Evolutionary conservation across 345 rosid species (phyloP).

Genomic region (Cardamine chenopodiifolia): DNA sequence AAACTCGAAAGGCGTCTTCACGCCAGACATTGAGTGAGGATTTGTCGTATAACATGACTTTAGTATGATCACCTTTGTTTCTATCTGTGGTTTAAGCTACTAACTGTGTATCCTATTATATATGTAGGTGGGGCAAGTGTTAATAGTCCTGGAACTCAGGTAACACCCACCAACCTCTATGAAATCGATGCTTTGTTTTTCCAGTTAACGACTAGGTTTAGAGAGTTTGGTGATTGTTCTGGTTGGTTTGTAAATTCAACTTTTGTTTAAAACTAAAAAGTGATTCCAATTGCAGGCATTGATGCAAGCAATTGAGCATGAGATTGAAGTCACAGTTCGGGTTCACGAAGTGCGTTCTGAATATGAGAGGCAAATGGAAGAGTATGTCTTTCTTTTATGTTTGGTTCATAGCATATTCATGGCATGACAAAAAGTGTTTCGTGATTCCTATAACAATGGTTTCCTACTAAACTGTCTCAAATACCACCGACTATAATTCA

Average conservation of each 20-base stretch:
- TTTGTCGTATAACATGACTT: slow-evolving; percentile 16
- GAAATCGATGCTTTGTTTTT: neutral
- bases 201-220: neutral
- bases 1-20: slow-evolving; percentile 77
- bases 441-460: neutral
- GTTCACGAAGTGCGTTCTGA: slow-evolving; percentile 94
- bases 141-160: slow-evolving; percentile 83
- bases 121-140: slow-evolving; percentile 61
- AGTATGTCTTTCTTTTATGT: slow-evolving; percentile 56
- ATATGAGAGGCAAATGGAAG: slow-evolving; percentile 91
- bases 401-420: slow-evolving; percentile 20
- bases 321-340: slow-evolving; percentile 86
- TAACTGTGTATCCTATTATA: slow-evolving; percentile 21
- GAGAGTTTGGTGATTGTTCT: slow-evolving; percentile 24
- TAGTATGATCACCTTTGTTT: slow-evolving; percentile 20
- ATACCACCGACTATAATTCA: slow-evolving; percentile 39
- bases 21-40: slow-evolving; percentile 59
- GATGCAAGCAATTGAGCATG: slow-evolving; percentile 92
- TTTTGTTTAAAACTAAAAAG: neutral
- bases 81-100: neutral
- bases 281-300: slow-evolving; percentile 57
- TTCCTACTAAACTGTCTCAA: slow-evolving; percentile 20
- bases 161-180: slow-evolving; percentile 41
- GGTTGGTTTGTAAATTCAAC: slow-evolving; percentile 15
- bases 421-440: neutral